Evolutionary conservation across 768 basidiomycete species (phyloP).

Genomic region (Psilocybe sp.): DNA sequence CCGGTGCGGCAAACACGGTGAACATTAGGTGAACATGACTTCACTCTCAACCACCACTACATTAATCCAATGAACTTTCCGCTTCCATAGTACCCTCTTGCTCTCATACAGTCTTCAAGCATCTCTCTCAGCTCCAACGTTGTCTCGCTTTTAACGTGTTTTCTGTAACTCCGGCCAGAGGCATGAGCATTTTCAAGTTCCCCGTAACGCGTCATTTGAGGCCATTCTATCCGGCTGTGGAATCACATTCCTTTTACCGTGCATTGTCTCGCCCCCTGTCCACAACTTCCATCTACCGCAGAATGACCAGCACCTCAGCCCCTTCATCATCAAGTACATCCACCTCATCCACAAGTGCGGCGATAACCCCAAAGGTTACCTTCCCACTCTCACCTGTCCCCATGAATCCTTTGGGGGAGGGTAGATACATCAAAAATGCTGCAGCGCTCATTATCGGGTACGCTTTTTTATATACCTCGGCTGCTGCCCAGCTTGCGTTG

Average conservation of each 20-base stretch:
- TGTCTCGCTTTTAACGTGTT: not conserved
- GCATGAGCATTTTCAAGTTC: constrained; percentile 16
- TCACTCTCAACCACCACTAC: not conserved
- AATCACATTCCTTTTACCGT: not conserved
- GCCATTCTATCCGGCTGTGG: not conserved
- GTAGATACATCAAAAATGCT: constrained; percentile 68
- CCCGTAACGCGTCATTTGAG: constrained; percentile 6
- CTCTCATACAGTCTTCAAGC: not conserved
- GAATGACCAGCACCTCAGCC: constrained; percentile 19
- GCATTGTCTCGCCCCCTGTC: not conserved
- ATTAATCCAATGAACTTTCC: constrained; percentile 1
- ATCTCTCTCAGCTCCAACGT: not conserved
- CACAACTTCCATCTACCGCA: not conserved
- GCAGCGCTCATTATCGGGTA: constrained; percentile 78
- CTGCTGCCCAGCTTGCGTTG: not conserved
- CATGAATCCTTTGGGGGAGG: constrained; percentile 65
- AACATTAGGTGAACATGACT: not conserved
- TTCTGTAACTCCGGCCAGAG: not conserved
- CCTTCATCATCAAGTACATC: constrained; percentile 9
- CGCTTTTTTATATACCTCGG: constrained; percentile 12
- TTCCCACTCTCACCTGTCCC: constrained; percentile 60
- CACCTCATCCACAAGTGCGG: constrained; percentile 4
- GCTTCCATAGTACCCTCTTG: no score
- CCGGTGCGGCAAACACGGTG: not conserved
- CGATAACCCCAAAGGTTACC: constrained; percentile 13